Evolutionary conservation across 257 asterid species (phyloP), one percentile per base, ranked within the genome.

Genomic region (Leptodermis oblonga): DNA sequence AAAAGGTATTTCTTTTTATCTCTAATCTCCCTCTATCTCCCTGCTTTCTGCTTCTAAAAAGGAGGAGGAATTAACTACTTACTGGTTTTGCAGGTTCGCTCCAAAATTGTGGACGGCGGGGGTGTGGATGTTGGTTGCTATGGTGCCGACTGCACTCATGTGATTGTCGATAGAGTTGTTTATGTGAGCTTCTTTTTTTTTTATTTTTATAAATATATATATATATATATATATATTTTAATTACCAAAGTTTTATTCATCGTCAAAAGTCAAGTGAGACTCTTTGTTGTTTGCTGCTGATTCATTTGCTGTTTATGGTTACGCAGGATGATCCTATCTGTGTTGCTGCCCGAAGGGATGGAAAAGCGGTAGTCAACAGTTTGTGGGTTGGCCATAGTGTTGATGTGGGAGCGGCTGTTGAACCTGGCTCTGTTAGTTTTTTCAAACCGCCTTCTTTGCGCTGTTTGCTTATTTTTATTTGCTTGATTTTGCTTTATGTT

Each of bases 321-420:
- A 5, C 43, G 80, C 81, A 94, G 99, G 92, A 89, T 43, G 96
- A 94, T 78, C 93, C 96, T 7, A 62, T 84, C n/a, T 94, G 97
- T 34, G 77, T 75, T 33, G 84, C 92, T 76, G 97, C 99, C 42
- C 83, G 88, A 79, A 77, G 77, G 48, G 93, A 94, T 54, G 92
- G 88, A 53, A 89, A 94, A 83, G 74, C 66, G 37, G 42, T 94
- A 72, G 97, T 91, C 55, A 87, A 88, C 64, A 76, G 82, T 62
- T 72, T 86, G 25, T 94, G 99, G 99, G 96, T 94, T 68, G 92
- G 85, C 62, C 95, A 91, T 77, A 84, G 96, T 77, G 83, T 68
- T 73, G 92, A 86, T 41, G 70, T 70, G 74, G 97, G 88, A 69
- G 65, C 75, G 88, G 81, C 81, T 69, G 82, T 81, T 48, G 90